Conservation (phyloP, 345 rosid species). For the Citrus medica region DNA sequence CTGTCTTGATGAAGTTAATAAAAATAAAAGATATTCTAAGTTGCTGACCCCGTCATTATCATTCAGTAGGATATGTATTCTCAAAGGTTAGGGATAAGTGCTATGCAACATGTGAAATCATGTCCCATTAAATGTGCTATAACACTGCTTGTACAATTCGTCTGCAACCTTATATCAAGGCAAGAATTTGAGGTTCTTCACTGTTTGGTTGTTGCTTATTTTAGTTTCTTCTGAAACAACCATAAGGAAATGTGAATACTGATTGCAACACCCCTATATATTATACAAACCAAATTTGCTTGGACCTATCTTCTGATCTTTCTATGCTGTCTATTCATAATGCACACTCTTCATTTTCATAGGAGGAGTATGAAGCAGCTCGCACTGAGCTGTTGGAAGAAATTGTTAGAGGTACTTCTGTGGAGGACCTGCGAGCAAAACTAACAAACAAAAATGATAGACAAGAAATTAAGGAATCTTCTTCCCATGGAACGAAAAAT, state of each 20-base stretch:
- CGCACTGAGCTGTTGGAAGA: conserved; percentile 83
- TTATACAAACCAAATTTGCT: background rate
- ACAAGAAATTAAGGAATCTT: conserved; percentile 38
- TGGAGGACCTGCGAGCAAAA: conserved; percentile 68
- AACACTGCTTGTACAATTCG: background rate
- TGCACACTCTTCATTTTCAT: conserved; percentile 12
- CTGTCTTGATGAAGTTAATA: background rate
- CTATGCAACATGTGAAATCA: background rate
- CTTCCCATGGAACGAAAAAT: conserved; percentile 27
- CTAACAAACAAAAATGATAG: conserved; percentile 50
- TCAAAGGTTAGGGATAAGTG: background rate
- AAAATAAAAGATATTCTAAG: background rate
- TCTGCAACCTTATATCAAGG: background rate
- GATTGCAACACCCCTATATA: background rate
- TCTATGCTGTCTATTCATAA: background rate
- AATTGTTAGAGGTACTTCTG: conserved; percentile 70
- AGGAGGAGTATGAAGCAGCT: conserved; percentile 97
- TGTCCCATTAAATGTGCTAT: background rate
- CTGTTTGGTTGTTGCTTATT: background rate
- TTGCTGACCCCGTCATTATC: background rate
- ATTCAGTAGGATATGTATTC: background rate
- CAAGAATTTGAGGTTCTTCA: background rate
- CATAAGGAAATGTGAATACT: too few relatives aligned
- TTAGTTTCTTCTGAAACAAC: background rate
- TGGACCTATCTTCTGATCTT: background rate